Percentiles rank a stretch among this genome's conserved stretches.
Evolutionary conservation across 352 stramenopile genomes (phyloP).

Genomic region (Pythium apleroticum): DNA sequence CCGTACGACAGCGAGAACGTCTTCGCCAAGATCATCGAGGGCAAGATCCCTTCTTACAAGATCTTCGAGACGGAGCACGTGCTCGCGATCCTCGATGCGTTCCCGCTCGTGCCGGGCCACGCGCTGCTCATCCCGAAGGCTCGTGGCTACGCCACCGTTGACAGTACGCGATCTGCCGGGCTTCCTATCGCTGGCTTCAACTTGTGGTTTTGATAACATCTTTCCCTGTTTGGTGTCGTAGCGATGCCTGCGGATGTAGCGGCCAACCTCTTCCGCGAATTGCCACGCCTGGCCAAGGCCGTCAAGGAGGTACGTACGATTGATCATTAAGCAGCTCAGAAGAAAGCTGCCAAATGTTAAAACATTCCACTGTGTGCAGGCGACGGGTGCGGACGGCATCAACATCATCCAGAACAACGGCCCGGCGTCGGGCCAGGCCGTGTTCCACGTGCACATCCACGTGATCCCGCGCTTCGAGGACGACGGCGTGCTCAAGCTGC

Average conservation of each 20-base stretch:
- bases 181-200: neutral
- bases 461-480: conserved; percentile 72
- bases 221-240: conserved; percentile 12
- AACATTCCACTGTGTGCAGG: conserved; percentile 19
- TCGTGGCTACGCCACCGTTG: conserved; percentile 57
- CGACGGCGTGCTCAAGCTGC: conserved; percentile 61
- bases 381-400: conserved; percentile 62
- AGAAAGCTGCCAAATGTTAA: no score
- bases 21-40: conserved; percentile 84
- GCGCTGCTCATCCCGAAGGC: conserved; percentile 76
- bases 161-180: conserved; percentile 34
- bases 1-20: conserved; percentile 77
- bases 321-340: no score
- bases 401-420: conserved; percentile 89
- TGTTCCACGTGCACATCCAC: conserved; percentile 83
- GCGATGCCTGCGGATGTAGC: conserved; percentile 74
- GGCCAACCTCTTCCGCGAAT: conserved; percentile 68
- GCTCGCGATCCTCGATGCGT: conserved; percentile 81
- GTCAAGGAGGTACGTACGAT: conserved; percentile 46
- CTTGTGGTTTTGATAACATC: neutral
- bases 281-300: conserved; percentile 71
- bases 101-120: conserved; percentile 65
- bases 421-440: conserved; percentile 52
- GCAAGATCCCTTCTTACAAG: conserved; percentile 74
- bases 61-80: conserved; percentile 87